Conservation (phyloP, 352 stramenopile species). For the Phytopythium sindhum region DNA sequence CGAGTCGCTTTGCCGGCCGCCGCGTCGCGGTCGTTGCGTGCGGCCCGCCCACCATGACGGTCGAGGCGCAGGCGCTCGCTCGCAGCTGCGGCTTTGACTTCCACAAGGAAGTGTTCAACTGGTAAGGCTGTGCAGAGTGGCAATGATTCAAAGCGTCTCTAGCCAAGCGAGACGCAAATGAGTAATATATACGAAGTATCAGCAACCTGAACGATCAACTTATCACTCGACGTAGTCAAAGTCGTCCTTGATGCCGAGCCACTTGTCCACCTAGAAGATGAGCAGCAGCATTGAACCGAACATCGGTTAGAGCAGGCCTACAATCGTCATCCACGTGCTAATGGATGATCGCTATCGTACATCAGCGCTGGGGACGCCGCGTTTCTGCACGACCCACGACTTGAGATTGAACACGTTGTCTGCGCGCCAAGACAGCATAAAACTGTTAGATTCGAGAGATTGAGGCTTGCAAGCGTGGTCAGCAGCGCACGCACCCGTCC, state of each 20-base stretch:
- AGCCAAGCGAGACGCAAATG: neutral
- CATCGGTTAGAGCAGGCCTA: neutral
- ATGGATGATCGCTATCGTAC: constrained; percentile 15
- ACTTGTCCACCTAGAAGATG: constrained; percentile 67
- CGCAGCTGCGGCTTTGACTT: constrained; percentile 70
- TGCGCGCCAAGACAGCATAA: constrained; percentile 7
- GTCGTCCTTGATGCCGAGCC: constrained; percentile 82
- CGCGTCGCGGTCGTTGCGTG: constrained; percentile 72
- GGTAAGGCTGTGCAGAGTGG: constrained; percentile 28
- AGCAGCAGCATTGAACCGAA: neutral
- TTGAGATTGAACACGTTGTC: constrained; percentile 84
- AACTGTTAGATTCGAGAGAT: neutral
- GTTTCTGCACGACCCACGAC: constrained; percentile 80
- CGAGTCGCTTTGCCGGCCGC: constrained; percentile 50
- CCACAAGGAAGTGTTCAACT: constrained; percentile 84
- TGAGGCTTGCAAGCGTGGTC: neutral
- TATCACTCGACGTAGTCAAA: constrained; percentile 81
- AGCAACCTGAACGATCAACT: neutral
- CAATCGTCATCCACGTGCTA: neutral
- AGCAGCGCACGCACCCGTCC: constrained; percentile 45
- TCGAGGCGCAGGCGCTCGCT: constrained; percentile 63
- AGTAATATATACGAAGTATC: constrained; percentile 3
- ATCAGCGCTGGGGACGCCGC: constrained; percentile 55
- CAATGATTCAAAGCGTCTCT: neutral
- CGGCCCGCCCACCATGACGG: constrained; percentile 66